These are phyloP conservation scores for Zopfia rhizophila DNA, from an alignment of 2,329 filamentous ascomycete species.

Conservation along the genomic window DNA sequence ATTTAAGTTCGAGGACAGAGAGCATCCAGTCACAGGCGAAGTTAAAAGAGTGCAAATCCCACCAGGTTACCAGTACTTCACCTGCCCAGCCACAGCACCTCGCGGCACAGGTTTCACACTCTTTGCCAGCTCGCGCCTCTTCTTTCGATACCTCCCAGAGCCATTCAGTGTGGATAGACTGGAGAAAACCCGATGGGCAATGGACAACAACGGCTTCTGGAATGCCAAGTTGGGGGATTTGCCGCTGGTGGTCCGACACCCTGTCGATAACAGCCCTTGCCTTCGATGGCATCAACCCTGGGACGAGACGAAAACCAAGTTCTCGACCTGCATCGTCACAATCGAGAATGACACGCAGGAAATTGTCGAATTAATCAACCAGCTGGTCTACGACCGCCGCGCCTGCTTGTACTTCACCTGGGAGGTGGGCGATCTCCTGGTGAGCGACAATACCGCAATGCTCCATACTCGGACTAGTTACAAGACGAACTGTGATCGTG, in stretches of 20 bases:
- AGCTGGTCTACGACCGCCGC: constrained; percentile 61
- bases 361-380: constrained; percentile 53
- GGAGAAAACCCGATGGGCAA: constrained; percentile 58
- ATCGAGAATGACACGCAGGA: constrained; percentile 56
- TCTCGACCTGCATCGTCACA: constrained; percentile 58
- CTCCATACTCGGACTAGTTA: constrained; percentile 63
- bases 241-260: constrained; percentile 59
- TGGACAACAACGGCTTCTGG: constrained; percentile 61
- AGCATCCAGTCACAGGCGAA: constrained; percentile 53
- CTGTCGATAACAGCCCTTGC: constrained; percentile 58
- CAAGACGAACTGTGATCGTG: constrained; percentile 54
- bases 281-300: constrained; percentile 67
- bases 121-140: constrained; percentile 62
- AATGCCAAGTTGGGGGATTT: constrained; percentile 56
- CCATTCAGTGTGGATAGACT: constrained; percentile 52
- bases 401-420: constrained; percentile 63
- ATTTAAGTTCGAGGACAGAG: constrained; percentile 62
- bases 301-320: constrained; percentile 62
- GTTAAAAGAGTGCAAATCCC: constrained; percentile 45
- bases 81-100: constrained; percentile 59
- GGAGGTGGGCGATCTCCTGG: constrained; percentile 65
- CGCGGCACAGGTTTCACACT: constrained; percentile 65
- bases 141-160: constrained; percentile 60
- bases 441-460: constrained; percentile 63
- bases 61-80: constrained; percentile 64